Base-by-base conservation (phyloP, 164 flowering plant genomes). In the Vitis riparia region DNA sequence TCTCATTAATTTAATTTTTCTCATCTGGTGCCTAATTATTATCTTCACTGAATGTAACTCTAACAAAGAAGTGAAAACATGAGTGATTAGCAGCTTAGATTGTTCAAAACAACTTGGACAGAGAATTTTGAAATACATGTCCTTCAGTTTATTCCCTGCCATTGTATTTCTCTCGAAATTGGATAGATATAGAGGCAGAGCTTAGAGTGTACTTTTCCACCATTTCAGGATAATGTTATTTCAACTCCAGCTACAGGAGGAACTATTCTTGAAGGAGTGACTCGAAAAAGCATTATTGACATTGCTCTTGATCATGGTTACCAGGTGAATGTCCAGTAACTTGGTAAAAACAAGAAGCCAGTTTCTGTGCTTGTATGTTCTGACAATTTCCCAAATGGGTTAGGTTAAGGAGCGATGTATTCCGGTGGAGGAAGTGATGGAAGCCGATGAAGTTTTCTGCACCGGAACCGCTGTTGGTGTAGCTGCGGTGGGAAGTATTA, bases 391-490 rank as follows among this genome's bases (percentile, higher is more conserved):
- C 44, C 44, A 37, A 37, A 37, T 69, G 37, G 47, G 52, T 37
- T 70, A 94, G 98, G 94, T 94, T 48, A 90, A 91, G 79, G 98
- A 94, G 68, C 86, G 91, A 13, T 58, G 71, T 9, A 69, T 94
- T 51, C 75, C 82, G 0, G 84, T 85, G 12, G 92, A 91, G 2
- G 98, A 94, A 66, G 51, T 94, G 72, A 55, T 77, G 37, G 83
- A 86, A 12, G 97, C 97, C 0, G 91, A 92, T 44, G 98, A 94
- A 82, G 93, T 92, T 11, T 94, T 94, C 74, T 85, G 94, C 85
- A 90, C 98, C 0, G 98, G 98, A 77, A 91, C 97, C 11, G 97
- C 98, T 2, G 97, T 90, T 17, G 91, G 83, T 11, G 82, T 93
- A 61, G 88, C 93, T 59, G 78, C 89, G 9, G 97, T 91, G 1